Conservation (phyloP, 108 stramenopile species). For the Nannochloropsis salina region DNA sequence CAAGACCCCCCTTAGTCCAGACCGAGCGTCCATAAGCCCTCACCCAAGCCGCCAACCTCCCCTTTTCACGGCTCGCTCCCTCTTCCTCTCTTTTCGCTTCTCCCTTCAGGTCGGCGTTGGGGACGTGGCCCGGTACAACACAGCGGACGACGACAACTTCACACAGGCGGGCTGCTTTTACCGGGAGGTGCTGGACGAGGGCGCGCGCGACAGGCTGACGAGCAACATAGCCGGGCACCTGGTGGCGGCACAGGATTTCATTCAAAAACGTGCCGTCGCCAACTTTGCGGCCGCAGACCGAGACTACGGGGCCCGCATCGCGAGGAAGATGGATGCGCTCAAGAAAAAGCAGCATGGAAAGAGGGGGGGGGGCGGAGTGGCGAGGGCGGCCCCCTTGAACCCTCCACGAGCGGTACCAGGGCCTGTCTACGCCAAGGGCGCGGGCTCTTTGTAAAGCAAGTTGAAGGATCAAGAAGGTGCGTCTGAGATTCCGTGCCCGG, state of each 20-base stretch:
- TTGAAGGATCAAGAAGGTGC: too few species aligned
- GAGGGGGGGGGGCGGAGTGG: background rate
- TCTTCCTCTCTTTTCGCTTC: slow-evolving; percentile 30
- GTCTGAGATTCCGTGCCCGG: too few species aligned
- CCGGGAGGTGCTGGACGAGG: slow-evolving; percentile 48
- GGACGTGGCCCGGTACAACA: slow-evolving; percentile 56
- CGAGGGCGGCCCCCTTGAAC: slow-evolving; percentile 23
- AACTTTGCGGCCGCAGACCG: slow-evolving; percentile 60
- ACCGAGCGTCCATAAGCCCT: background rate
- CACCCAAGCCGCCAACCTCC: background rate
- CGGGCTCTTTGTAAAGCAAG: too few species aligned
- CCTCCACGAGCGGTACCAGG: slow-evolving; percentile 22
- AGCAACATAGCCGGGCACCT: slow-evolving; percentile 61
- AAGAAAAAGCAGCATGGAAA: slow-evolving; percentile 13
- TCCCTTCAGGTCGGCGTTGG: slow-evolving; percentile 44
- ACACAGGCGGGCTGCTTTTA: slow-evolving; percentile 54
- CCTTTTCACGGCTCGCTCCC: background rate
- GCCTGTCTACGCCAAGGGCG: background rate
- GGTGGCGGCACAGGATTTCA: slow-evolving; percentile 56
- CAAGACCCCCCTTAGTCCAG: background rate
- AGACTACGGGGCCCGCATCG: slow-evolving; percentile 46
- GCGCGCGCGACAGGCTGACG: slow-evolving; percentile 54
- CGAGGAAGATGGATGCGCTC: slow-evolving; percentile 36
- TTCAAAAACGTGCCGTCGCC: slow-evolving; percentile 58
- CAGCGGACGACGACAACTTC: slow-evolving; percentile 62